Evolutionary conservation across 192 early-diverging fungal species (phyloP).

Genomic region (Linderina pennispora): DNA sequence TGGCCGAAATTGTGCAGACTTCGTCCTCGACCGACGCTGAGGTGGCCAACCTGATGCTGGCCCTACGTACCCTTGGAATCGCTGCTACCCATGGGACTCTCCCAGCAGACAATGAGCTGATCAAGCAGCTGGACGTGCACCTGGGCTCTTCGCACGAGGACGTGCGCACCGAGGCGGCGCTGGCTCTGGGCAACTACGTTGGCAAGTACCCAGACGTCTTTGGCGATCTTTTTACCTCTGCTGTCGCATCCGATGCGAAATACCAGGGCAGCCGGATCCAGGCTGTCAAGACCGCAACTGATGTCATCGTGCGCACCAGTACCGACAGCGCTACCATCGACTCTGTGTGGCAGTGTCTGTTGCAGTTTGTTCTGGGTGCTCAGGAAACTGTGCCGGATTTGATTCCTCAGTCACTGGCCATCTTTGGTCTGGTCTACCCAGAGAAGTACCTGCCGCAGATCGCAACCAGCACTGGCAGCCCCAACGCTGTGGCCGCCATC

Average conservation of each 20-base stretch:
- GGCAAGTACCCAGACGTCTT: conserved; percentile 15
- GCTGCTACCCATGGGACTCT: conserved; percentile 9
- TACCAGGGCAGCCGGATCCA: conserved; percentile 8
- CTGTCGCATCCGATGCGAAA: conserved; percentile 3
- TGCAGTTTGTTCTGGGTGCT: conserved; percentile 7
- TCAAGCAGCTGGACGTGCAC: conserved; percentile 12
- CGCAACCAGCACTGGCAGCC: conserved; percentile 1
- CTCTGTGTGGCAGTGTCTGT: conserved; percentile 13
- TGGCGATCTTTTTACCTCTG: conserved; percentile 17
- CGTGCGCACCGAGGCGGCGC: conserved; percentile 34
- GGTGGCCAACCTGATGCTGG: conserved; percentile 16
- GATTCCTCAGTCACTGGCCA: conserved; percentile 28
- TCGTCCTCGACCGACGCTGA: no score
- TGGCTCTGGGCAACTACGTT: conserved; percentile 29
- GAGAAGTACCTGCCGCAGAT: conserved; percentile 11
- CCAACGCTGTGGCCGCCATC: conserved; percentile 6
- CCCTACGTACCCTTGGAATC: conserved; percentile 29
- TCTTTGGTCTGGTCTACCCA: conserved; percentile 19
- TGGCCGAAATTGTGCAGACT: no score
- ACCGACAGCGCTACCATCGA: conserved; percentile 3
- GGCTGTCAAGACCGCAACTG: conserved; percentile 29
- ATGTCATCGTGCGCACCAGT: conserved; percentile 6
- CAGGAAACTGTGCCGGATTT: conserved; percentile 15
- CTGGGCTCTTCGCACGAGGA: conserved; percentile 11
- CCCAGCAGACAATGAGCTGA: conserved; percentile 3